phyloP scores from a whole-genome alignment of 1,139 yeast genomes.

The Scheffersomyces parashehatae region DNA sequence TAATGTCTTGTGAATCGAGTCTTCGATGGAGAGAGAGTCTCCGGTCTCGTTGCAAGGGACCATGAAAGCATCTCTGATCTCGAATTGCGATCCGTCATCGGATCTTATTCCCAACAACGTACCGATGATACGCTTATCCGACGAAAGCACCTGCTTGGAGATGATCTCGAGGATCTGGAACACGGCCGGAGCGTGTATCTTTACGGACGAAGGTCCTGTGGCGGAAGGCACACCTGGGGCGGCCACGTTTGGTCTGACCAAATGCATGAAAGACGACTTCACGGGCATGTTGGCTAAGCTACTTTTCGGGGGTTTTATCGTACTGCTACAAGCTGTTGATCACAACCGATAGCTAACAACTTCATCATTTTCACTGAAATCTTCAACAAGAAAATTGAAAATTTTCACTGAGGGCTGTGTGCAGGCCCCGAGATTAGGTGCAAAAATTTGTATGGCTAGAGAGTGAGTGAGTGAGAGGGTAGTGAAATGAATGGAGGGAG shows the following conservation, averaged over 20 bases:
- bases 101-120: slow-evolving; percentile 80
- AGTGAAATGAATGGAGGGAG: too few relatives aligned
- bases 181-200: slow-evolving; percentile 68
- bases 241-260: slow-evolving; percentile 60
- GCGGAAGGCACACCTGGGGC: slow-evolving; percentile 55
- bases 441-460: not conserved
- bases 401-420: not conserved
- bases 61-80: slow-evolving; percentile 74
- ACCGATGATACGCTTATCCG: slow-evolving; percentile 70
- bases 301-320: not conserved
- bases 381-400: not conserved
- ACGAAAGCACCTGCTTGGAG: slow-evolving; percentile 43
- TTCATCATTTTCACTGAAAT: not conserved
- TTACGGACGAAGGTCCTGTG: slow-evolving; percentile 50
- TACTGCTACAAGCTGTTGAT: not conserved
- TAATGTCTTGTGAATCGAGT: slow-evolving; percentile 69
- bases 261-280: slow-evolving; percentile 45
- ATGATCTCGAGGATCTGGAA: slow-evolving; percentile 63
- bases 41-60: slow-evolving; percentile 85
- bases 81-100: slow-evolving; percentile 81
- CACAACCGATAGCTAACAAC: not conserved
- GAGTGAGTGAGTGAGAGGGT: too few relatives aligned
- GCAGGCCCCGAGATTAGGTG: not conserved
- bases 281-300: slow-evolving; percentile 9
- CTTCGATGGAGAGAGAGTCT: slow-evolving; percentile 71